Conservation (phyloP, 192 early-diverging fungal species). For the Backusella luteola region DNA sequence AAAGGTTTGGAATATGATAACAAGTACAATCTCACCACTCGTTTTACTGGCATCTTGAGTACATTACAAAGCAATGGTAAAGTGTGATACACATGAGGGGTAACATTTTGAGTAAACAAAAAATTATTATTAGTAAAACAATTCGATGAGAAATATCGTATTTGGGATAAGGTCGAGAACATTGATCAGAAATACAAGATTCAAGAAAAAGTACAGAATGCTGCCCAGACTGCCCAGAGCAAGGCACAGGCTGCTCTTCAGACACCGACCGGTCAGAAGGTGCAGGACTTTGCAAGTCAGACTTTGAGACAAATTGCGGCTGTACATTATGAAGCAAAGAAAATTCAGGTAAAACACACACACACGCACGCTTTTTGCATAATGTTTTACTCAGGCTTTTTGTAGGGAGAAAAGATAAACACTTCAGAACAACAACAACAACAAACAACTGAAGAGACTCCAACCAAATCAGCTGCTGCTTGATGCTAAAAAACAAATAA, state of each 20-base stretch:
- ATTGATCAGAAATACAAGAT: slow-evolving; percentile 56
- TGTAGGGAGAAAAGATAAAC: neutral
- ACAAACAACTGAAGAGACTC: neutral
- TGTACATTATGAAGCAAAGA: slow-evolving; percentile 55
- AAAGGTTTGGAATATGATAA: slow-evolving; percentile 65
- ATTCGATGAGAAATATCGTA: slow-evolving; percentile 54
- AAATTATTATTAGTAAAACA: slow-evolving; percentile 20
- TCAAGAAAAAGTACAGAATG: slow-evolving; percentile 50
- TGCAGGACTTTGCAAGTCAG: slow-evolving; percentile 43
- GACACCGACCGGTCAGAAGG: slow-evolving; percentile 52
- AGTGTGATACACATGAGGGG: neutral
- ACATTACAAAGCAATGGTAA: slow-evolving; percentile 26
- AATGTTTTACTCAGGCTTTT: neutral
- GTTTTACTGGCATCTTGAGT: slow-evolving; percentile 36
- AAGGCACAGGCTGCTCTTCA: slow-evolving; percentile 43
- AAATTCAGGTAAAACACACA: slow-evolving; percentile 32
- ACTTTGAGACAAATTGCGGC: slow-evolving; percentile 49
- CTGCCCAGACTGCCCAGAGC: slow-evolving; percentile 42
- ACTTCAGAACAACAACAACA: neutral
- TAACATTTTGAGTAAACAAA: neutral
- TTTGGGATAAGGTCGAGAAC: slow-evolving; percentile 48
- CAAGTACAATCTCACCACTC: slow-evolving; percentile 55
- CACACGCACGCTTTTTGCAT: neutral
- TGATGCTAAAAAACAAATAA: neutral
- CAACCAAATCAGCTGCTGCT: neutral